Evolutionary conservation across 352 stramenopile genomes (phyloP).

Genomic region (Phytophthora vignae): DNA sequence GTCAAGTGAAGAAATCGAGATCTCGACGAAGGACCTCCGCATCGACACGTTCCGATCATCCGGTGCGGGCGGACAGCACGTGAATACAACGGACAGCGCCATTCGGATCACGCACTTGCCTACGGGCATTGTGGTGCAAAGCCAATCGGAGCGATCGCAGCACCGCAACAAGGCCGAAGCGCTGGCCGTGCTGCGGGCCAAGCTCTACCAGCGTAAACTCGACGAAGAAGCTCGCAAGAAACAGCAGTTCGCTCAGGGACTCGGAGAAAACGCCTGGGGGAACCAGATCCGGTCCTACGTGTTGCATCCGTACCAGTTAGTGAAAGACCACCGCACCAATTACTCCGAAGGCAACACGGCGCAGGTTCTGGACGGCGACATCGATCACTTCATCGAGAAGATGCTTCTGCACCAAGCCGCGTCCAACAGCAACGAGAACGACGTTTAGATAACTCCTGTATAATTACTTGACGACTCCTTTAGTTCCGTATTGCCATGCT

Average conservation of each 20-base stretch:
- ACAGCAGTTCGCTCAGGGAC: slow-evolving; percentile 66
- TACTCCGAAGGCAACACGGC: slow-evolving; percentile 89
- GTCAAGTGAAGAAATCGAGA: slow-evolving; percentile 52
- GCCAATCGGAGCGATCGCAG: slow-evolving; percentile 95
- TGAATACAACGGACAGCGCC: slow-evolving; percentile 98
- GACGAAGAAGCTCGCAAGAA: slow-evolving; percentile 52
- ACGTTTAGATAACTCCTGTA: slow-evolving; percentile 18
- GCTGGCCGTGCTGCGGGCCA: slow-evolving; percentile 83
- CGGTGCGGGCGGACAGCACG: slow-evolving; percentile 95
- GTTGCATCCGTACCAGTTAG: slow-evolving; percentile 98
- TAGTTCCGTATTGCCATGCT: not conserved
- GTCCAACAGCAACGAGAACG: not conserved
- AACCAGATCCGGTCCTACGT: slow-evolving; percentile 97
- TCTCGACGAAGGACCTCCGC: slow-evolving; percentile 90
- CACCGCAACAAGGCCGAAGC: slow-evolving; percentile 94
- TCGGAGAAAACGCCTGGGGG: slow-evolving; percentile 83
- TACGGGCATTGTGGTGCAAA: slow-evolving; percentile 94
- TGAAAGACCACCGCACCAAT: slow-evolving; percentile 96
- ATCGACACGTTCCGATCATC: slow-evolving; percentile 95
- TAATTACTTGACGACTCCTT: slow-evolving; percentile 18
- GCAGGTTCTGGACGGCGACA: slow-evolving; percentile 92
- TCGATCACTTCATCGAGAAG: slow-evolving; percentile 84
- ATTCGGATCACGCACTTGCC: slow-evolving; percentile 97
- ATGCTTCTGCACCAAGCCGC: slow-evolving; percentile 61
- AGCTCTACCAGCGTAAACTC: slow-evolving; percentile 78